Percentiles rank a stretch among this genome's conserved stretches.
These are phyloP conservation scores for Suillus americanus DNA, from an alignment of 768 basidiomycete genomes.

Conservation along the genomic window DNA sequence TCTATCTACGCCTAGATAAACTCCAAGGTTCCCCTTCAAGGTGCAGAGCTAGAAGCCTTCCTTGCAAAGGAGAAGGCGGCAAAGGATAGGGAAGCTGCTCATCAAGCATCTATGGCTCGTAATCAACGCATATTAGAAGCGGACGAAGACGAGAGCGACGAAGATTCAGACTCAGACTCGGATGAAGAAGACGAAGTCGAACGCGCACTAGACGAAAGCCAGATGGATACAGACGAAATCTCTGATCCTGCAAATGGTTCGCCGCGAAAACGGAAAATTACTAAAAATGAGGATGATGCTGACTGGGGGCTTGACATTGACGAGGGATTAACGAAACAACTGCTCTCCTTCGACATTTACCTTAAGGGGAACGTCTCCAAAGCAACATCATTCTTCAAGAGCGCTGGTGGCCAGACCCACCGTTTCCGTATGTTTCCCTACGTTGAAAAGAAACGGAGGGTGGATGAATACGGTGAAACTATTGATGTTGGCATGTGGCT, in stretches of 20 bases:
- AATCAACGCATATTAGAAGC: conserved; percentile 91
- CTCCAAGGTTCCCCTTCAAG: conserved; percentile 86
- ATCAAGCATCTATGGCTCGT: conserved; percentile 80
- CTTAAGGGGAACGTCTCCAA: conserved; percentile 94
- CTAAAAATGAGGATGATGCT: conserved; percentile 48
- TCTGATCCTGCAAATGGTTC: conserved; percentile 22
- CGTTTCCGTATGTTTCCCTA: conserved; percentile 98
- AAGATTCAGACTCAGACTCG: conserved; percentile 61
- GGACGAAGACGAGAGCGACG: conserved; percentile 83
- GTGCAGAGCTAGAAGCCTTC: conserved; percentile 82
- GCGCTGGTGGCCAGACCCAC: conserved; percentile 63
- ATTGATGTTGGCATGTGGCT: conserved; percentile 97
- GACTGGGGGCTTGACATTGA: conserved; percentile 79
- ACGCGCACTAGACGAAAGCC: conserved; percentile 50
- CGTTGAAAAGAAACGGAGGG: conserved; percentile 86
- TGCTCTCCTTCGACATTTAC: conserved; percentile 93
- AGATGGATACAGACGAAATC: conserved; percentile 44
- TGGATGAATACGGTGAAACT: conserved; percentile 95
- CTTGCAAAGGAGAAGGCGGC: conserved; percentile 71
- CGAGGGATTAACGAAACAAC: conserved; percentile 68
- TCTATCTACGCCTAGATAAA: conserved; percentile 56
- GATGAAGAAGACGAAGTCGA: conserved; percentile 65
- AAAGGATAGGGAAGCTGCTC: conserved; percentile 83
- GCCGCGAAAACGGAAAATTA: conserved; percentile 41
- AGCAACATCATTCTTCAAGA: conserved; percentile 86